Evolutionary conservation across 805 yeast species (phyloP), one percentile per base, ranked within the genome.

Genomic region (Ogataea pilisensis): DNA sequence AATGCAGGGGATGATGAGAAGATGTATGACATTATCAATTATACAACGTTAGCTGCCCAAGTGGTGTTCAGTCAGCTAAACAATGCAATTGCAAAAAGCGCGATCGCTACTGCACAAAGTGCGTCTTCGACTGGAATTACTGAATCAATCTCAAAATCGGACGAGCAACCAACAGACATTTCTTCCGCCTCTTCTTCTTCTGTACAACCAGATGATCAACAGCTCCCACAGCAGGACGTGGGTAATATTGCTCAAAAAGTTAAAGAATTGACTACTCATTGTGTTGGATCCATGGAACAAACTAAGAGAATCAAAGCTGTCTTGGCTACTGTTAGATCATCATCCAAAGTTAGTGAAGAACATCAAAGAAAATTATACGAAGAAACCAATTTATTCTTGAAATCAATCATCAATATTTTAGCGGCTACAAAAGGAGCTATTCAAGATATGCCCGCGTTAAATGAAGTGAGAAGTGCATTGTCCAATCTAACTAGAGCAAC

Each of bases 401-500:
- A 87, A 55, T 80, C 95, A 0, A 83, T 90, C 42, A 82, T 91
- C 48, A 81, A 80, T 27, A 86, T 93, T 32, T 69, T 91, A 49
- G 93, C 91, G 2, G 78, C 86, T 1, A 88, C 95, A 0, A 89
- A 89, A 55, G 72, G 76, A 1, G 81, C 95, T 2, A 83, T 91
- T 78, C 75, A 77, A 39, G 96, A 86, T 48, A 70, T 88, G 42
- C 90, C 95, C 0, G 74, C 82, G 13, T 69, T 91, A 38, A 81
- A 84, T 51, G 96, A 86, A 41, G 82, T 83, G 5, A 69, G 95
- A 43, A 81, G 90, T 7, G 78, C 85, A 5, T 74, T 91, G 63
- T 86, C 95, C 0, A 76, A 80, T 28, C 68, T 91, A 43, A 90
- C 97, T 0, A 80, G 87, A 49, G 85, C 90, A 3, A 87, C 96